Evolutionary conservation across 2,329 filamentous ascomycete genomes (phyloP).

Genomic region (Cladosporium sp.): DNA sequence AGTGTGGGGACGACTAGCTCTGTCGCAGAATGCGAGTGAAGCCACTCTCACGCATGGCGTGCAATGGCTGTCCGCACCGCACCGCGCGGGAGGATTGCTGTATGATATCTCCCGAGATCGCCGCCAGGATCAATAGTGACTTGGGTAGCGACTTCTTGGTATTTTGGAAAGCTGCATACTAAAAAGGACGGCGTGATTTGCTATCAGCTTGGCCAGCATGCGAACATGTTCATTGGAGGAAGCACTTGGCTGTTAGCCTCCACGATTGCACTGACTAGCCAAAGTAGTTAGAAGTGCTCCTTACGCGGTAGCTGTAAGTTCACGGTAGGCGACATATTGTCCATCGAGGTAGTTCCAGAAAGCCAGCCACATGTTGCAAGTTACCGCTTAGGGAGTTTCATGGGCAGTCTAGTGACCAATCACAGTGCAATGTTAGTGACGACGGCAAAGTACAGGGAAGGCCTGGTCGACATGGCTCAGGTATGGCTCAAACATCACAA

Average conservation of each 20-base stretch:
- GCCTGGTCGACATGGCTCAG: background rate
- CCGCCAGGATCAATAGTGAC: conserved; percentile 12
- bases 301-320: background rate
- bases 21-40: conserved; percentile 8
- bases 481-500: background rate
- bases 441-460: background rate
- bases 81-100: conserved; percentile 15
- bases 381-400: background rate
- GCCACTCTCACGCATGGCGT: conserved; percentile 1
- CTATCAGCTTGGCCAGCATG: conserved; percentile 4
- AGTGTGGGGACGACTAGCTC: conserved; percentile 1
- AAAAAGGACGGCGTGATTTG: background rate
- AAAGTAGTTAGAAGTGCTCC: background rate
- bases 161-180: background rate
- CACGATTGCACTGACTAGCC: background rate
- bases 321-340: background rate
- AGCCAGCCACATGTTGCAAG: background rate
- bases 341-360: background rate
- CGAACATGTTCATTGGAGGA: background rate
- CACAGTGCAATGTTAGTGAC: background rate
- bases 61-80: background rate
- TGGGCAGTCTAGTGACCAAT: background rate
- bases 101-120: conserved; percentile 16
- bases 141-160: background rate
- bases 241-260: background rate